Base-by-base conservation (phyloP, 306 rosid species). In the cucumber (Cucumis sativus) region DNA sequence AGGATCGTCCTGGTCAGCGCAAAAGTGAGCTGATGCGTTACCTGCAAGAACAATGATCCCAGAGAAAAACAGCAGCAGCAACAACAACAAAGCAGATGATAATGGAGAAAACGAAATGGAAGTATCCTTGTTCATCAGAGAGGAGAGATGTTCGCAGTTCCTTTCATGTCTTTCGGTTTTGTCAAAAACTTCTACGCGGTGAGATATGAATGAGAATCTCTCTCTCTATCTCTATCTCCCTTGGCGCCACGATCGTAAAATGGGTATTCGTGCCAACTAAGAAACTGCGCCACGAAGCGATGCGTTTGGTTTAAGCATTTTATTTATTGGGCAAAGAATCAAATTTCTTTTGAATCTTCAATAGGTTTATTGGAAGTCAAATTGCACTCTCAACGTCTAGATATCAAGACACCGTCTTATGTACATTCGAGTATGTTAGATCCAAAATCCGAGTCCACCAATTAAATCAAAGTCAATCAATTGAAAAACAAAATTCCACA, bases 21-120 rank as follows among this genome's bases (percentile, higher is more conserved):
- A 67, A 40, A 56, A 67, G 10, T 66, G 75, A 55, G 76, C 57
- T 8, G 47, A 37, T 12, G 65, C 63, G 30, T 5, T 17, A 11
- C 63, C 80, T 33, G 49, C 77, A 18, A 73, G 61, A 17, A 73
- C 49, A 49, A 72, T 72, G 61, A 73, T 73, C 77, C 28, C 33
- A 52, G 28, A 51, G 33, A 73, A 2, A 16, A 73, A 72, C 43
- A 72, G 6, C 62, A 52, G 17, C 43, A 72, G 43, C 61, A 72
- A n/a, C 0, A 54, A 10, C 62, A 33, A 33, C 37, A 33, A 33
- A 33, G 77, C 2, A 10, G 61, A 71, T 12, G 51, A 11, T 45
- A 45, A 11, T 13, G 76, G 16, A 49, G 23, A 51, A 9, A 47
- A 23, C 23, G 1, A 17, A 54, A 51, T 73, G 15, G 77, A 54